Conservation (phyloP, 2,329 filamentous ascomycete genomes). For the Shiraia bambusicola region DNA sequence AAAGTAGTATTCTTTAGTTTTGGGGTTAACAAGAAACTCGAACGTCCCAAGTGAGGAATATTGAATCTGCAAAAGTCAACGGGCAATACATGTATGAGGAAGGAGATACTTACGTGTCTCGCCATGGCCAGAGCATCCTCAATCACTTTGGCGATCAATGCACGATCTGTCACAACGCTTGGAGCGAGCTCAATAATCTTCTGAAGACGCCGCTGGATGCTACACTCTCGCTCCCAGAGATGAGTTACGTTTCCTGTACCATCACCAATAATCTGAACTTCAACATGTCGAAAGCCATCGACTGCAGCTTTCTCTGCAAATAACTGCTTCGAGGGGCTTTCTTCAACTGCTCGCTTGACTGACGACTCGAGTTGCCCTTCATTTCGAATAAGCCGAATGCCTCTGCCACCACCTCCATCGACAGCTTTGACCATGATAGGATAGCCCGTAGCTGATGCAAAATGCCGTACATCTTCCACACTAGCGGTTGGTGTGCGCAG, state of each 20-base stretch:
- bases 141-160: conserved; percentile 53
- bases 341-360: conserved; percentile 55
- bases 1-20: conserved; percentile 56
- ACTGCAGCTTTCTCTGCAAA: conserved; percentile 65
- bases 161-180: conserved; percentile 51
- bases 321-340: conserved; percentile 59
- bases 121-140: conserved; percentile 58
- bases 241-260: conserved; percentile 55
- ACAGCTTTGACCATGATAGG: conserved; percentile 66
- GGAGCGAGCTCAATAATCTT: conserved; percentile 63
- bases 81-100: background rate
- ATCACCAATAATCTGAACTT: conserved; percentile 63
- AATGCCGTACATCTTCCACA: conserved; percentile 50
- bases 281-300: conserved; percentile 62
- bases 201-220: conserved; percentile 61
- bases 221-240: conserved; percentile 63
- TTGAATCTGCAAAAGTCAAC: conserved; percentile 42
- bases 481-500: conserved; percentile 48
- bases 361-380: conserved; percentile 49
- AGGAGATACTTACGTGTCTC: conserved; percentile 38
- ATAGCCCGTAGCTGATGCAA: conserved; percentile 59
- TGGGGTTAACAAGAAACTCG: conserved; percentile 61
- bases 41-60: conserved; percentile 65
- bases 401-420: conserved; percentile 62
- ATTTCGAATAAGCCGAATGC: conserved; percentile 57